Conservation (phyloP, 148 eudicot species). For the Limonium bicolor region DNA sequence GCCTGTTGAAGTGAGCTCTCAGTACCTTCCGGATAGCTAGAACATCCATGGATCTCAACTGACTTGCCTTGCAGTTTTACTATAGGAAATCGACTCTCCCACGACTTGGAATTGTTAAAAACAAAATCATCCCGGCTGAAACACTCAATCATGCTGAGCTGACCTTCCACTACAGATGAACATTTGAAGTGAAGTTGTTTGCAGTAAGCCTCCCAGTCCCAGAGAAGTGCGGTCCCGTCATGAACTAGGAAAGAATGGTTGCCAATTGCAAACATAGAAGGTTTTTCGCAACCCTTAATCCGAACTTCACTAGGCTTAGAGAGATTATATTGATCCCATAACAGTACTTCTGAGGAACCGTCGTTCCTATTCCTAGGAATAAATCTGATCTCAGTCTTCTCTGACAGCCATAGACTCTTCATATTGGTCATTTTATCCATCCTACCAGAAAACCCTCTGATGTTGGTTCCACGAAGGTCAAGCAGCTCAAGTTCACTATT, state of each 20-base stretch:
- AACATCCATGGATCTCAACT: constrained; percentile 5
- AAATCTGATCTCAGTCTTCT: background rate
- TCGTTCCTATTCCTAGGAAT: background rate
- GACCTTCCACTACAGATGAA: too few relatives aligned
- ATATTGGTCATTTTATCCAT: background rate
- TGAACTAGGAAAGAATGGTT: too few relatives aligned
- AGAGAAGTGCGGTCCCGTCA: too few relatives aligned
- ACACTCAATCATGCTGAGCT: too few relatives aligned
- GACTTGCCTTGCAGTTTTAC: background rate
- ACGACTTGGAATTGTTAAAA: background rate
- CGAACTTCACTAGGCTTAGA: background rate
- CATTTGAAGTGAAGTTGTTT: constrained; percentile 2
- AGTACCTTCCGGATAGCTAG: background rate
- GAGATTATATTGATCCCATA: constrained; percentile 2
- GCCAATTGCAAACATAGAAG: background rate
- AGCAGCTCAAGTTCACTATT: background rate
- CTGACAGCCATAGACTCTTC: constrained; percentile 1
- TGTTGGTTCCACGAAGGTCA: constrained; percentile 2
- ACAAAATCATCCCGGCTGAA: background rate
- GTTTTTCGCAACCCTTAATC: background rate
- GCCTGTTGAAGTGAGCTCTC: background rate
- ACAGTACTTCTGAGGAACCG: background rate
- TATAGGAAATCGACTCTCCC: background rate
- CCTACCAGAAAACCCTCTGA: background rate
- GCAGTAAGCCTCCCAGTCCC: constrained; percentile 5